Conservation (phyloP, 2,329 filamentous ascomycete genomes). For the Colletotrichum noveboracense region DNA sequence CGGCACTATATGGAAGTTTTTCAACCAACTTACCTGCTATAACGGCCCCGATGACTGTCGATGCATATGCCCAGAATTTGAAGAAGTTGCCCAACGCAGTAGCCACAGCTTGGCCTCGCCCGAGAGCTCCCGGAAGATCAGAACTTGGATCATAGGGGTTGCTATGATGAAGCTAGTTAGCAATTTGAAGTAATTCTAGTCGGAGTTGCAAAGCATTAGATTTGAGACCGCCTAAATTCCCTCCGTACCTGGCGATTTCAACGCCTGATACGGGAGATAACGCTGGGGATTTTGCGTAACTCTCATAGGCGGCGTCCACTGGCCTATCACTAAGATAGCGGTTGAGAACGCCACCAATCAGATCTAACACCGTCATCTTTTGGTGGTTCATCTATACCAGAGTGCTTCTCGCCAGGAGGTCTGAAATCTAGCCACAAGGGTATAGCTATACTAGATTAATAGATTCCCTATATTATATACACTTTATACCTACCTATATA, state of each 20-base stretch:
- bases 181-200: neutral
- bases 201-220: neutral
- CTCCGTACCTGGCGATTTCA: rapidly evolving
- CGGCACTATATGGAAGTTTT: neutral
- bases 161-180: neutral
- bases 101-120: slow-evolving; percentile 23
- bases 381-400: neutral
- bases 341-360: slow-evolving; percentile 7
- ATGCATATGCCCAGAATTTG: slow-evolving; percentile 28
- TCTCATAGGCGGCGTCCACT: slow-evolving; percentile 25
- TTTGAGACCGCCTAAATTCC: rapidly evolving
- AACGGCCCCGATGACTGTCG: neutral
- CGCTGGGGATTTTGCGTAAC: slow-evolving; percentile 13
- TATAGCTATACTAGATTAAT: no score
- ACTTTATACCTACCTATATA: no score
- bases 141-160: slow-evolving; percentile 26
- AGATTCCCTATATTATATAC: no score
- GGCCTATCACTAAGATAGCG: neutral
- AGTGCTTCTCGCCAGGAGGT: no score
- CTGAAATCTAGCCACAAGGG: no score
- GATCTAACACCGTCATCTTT: neutral
- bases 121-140: slow-evolving; percentile 20
- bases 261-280: slow-evolving; percentile 21
- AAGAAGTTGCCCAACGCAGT: slow-evolving; percentile 31
- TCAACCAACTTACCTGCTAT: neutral